phyloP scores from a whole-genome alignment of 176 grass and related monocot species.

The Ensete ventricosum region DNA sequence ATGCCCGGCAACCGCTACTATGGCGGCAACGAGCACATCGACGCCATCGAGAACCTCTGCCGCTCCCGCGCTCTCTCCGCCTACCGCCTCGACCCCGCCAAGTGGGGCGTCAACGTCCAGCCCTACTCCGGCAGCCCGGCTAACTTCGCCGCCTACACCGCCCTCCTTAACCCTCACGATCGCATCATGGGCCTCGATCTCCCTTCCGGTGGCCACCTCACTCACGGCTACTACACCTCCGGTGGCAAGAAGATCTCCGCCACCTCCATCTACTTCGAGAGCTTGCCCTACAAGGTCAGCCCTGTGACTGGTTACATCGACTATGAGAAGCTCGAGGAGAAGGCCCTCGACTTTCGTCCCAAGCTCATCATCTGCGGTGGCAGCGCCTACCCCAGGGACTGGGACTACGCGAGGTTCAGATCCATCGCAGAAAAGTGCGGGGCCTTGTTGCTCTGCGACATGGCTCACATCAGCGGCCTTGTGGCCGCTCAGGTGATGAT shows the following conservation, averaged over 20 bases:
- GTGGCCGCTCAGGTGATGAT: constrained; percentile 2
- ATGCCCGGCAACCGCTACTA: constrained; percentile 16
- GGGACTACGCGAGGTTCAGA: constrained; percentile 5
- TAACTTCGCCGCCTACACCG: constrained; percentile 6
- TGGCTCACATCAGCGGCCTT: constrained; percentile 9
- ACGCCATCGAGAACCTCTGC: constrained; percentile 4
- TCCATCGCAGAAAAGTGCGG: constrained; percentile 11
- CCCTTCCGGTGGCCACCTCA: constrained; percentile 11
- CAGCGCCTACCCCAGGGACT: constrained; percentile 13
- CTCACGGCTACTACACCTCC: constrained; percentile 9
- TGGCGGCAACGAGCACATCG: constrained; percentile 3
- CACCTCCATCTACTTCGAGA: constrained; percentile 13
- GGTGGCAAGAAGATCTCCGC: constrained; percentile 12
- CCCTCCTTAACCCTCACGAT: constrained; percentile 3
- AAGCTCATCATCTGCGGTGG: constrained; percentile 16
- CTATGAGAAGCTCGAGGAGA: constrained; percentile 13
- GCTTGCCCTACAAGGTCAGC: constrained; percentile 8
- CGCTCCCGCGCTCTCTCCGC: constrained; percentile 1
- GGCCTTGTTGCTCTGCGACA: constrained; percentile 9
- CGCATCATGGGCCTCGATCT: constrained; percentile 12
- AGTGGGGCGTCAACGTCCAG: constrained; percentile 12
- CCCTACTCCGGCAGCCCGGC: constrained; percentile 8
- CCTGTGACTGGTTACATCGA: constrained; percentile 7
- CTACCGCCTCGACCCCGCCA: constrained; percentile 3
- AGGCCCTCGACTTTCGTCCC: constrained; percentile 7